Evolutionary conservation across 129 eudicot genomes (phyloP), one percentile per base, ranked within the genome.

Genomic region (Pittosporum tobira): DNA sequence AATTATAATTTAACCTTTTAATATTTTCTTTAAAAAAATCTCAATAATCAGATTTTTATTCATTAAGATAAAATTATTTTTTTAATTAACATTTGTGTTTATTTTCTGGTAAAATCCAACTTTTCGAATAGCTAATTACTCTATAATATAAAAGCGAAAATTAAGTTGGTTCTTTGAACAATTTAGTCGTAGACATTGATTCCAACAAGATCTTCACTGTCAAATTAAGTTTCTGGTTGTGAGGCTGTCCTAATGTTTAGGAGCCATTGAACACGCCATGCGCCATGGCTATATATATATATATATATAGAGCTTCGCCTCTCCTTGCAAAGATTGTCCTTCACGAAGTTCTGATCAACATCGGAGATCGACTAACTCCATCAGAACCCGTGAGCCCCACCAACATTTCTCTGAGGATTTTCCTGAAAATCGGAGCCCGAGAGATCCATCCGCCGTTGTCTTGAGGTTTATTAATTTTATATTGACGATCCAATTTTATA

Each of bases 341-440:
- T 65, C 70, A 42, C 70, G 61, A 65, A n/a, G 70, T 52, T 52
- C 50, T 54, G 60, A 30, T 47, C 11, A 47, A 23, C 57, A 12
- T 22, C 36, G 37, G 25, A 18, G 60, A 54, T 43, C n/a, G 15
- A n/a, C n/a, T 16, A 25, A 21, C 29, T 9, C 8, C 30, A 30
- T 54, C 60, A 48, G 67, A 48, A 22, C 67, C 57, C 48, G 67
- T 48, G 67, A 62, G 19, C 50, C 38, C 15, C n/a, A 29, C 26
- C 42, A 9, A 7, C 37, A 14, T 62, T 48, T n/a, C n/a, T n/a
- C n/a, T n/a, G n/a, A n/a, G n/a, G n/a, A n/a, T n/a, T n/a, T n/a
- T n/a, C n/a, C n/a, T n/a, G n/a, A n/a, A n/a, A n/a, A n/a, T 22
- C 29, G 16, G 28, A 57, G 25, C 55, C 44, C 16, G 19, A 9